phyloP scores from a whole-genome alignment of 257 asterid genomes.

The Solanum infundibuliforme region DNA sequence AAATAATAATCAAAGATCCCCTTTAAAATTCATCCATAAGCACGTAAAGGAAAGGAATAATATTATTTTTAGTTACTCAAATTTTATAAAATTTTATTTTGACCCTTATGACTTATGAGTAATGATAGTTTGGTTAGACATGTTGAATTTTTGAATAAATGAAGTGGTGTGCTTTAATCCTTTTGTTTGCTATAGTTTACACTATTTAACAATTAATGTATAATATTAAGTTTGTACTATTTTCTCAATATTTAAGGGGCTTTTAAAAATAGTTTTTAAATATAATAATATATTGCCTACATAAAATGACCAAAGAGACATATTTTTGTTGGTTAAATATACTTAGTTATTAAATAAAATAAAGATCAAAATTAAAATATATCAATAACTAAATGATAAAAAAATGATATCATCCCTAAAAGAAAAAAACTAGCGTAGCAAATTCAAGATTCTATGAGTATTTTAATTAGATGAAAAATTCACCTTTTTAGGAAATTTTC shows the following conservation, averaged over 20 bases:
- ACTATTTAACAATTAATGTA: too few relatives aligned
- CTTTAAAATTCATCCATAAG: not conserved
- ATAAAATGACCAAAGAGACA: not conserved
- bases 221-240: too few relatives aligned
- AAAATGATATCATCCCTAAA: not conserved
- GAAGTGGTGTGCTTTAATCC: too few relatives aligned
- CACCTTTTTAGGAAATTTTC: not conserved
- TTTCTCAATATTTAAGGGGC: not conserved
- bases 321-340: not conserved
- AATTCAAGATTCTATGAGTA: not conserved
- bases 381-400: not conserved
- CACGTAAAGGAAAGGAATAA: not conserved
- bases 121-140: not conserved
- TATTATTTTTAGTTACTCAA: not conserved
- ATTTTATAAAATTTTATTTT: not conserved
- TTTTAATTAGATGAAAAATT: too few relatives aligned
- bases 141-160: too few relatives aligned
- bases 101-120: not conserved
- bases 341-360: not conserved
- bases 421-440: not conserved
- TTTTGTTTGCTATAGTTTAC: too few relatives aligned
- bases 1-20: not conserved
- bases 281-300: not conserved
- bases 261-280: not conserved
- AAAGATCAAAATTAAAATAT: not conserved